Percentiles rank a stretch among this genome's conserved stretches.
Conservation (phyloP, 352 stramenopile genomes). For the Phytophthora cajani region DNA sequence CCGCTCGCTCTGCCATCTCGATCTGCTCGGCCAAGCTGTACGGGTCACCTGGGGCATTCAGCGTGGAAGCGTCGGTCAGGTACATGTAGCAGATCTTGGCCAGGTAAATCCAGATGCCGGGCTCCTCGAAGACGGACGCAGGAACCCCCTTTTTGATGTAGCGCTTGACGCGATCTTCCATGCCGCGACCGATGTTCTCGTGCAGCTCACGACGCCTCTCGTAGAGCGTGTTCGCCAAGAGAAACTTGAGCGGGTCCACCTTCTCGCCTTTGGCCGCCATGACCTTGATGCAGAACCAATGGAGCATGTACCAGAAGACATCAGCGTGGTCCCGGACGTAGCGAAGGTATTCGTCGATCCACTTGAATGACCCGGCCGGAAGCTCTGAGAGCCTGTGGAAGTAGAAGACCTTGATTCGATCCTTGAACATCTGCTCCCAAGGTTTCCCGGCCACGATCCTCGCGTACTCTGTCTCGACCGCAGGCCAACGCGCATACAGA, state of each 20-base stretch:
- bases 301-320: constrained; percentile 4
- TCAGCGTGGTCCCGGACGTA: neutral
- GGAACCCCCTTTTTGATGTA: neutral
- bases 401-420: constrained; percentile 2
- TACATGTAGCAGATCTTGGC: neutral
- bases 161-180: neutral
- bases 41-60: too few relatives aligned
- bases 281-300: constrained; percentile 6
- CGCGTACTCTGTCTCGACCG: neutral
- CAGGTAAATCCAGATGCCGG: constrained; percentile 8
- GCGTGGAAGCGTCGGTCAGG: too few relatives aligned
- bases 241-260: neutral
- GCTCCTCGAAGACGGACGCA: neutral
- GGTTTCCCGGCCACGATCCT: neutral
- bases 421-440: neutral
- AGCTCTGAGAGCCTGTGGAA: neutral
- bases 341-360: too few relatives aligned
- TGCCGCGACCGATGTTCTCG: neutral
- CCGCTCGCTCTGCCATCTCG: too few relatives aligned
- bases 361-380: too few relatives aligned
- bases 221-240: neutral
- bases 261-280: neutral
- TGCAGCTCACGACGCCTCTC: neutral
- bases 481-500: neutral
- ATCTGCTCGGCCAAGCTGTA: too few relatives aligned